Base-by-base conservation (phyloP, 2,329 filamentous ascomycete genomes). In the Pseudogymnoascus sp. region DNA sequence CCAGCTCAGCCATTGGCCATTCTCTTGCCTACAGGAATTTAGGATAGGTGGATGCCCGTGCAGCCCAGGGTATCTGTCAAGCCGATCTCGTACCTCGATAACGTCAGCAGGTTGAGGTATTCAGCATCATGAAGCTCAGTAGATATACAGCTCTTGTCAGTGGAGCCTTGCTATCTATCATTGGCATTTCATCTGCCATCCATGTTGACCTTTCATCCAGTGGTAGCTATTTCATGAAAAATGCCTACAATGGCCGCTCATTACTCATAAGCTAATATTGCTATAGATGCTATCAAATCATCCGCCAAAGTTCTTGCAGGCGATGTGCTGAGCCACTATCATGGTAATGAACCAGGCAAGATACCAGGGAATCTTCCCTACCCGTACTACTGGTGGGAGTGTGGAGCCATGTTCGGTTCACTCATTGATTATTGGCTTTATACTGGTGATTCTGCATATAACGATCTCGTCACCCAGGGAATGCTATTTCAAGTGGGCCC, bases 351-450 rank as follows among this genome's bases (percentile, higher is more conserved):
- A 56, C 77, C 80, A 1, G 80, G 79, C 14, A 75, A 76, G 7
- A 79, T 79, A 19, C 81, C 81, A 7, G 82, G 82, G 56, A 75
- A 82, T 62, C 76, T 84, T n/a, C 80, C 80, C 2, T 71, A 73
- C 14, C 82, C 82, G 16, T 82, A 82, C 68, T 82, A 81, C 69
- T 84, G 81, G 81, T 84, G 81, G 81, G 80, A 83, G 68, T 82
- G 92, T 86, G 90, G 88, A 89, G 75, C 88, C 81, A 85, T 93
- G 79, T 81, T 87, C 75, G 84, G 84, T 22, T 80, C 88, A 2
- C 78, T 95, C 66, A 80, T 96, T 61, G 89, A 95, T 70, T 95
- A 95, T 74, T 96, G 90, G 89, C 89, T 87, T 72, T 90, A 91
- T 72, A 93, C 90, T 0, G 87, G 86, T 19, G 89, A 93, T 71